A percentile compares a stretch with the other conserved stretches of the same genome.
Evolutionary conservation across 805 yeast species (phyloP).

Genomic region (Metschnikowia amazonensis): DNA sequence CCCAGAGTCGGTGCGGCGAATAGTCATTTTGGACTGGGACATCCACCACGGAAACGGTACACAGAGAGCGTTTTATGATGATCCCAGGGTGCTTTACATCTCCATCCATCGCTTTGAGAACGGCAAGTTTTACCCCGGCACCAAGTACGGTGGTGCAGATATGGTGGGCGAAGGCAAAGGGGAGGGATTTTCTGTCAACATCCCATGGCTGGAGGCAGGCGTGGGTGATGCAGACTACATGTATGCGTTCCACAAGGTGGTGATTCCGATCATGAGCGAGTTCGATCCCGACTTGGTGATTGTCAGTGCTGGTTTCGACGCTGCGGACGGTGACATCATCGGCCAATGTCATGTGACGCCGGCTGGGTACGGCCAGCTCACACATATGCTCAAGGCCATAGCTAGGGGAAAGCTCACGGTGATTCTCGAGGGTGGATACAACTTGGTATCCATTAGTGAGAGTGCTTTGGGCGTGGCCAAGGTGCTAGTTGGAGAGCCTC

Average conservation of each 20-base stretch:
- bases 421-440: slow-evolving; percentile 94
- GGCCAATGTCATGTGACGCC: slow-evolving; percentile 97
- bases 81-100: slow-evolving; percentile 85
- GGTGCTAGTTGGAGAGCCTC: slow-evolving; percentile 91
- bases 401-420: slow-evolving; percentile 89
- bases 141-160: slow-evolving; percentile 75
- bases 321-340: slow-evolving; percentile 96
- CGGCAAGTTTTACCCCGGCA: slow-evolving; percentile 93
- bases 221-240: slow-evolving; percentile 95
- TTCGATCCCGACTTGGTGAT: slow-evolving; percentile 91
- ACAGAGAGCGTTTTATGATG: slow-evolving; percentile 84
- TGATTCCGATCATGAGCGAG: slow-evolving; percentile 85
- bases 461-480: slow-evolving; percentile 92
- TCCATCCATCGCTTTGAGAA: slow-evolving; percentile 91
- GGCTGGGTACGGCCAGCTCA: slow-evolving; percentile 94
- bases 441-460: slow-evolving; percentile 81
- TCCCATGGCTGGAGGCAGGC: slow-evolving; percentile 92
- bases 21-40: slow-evolving; percentile 93
- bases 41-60: slow-evolving; percentile 99
- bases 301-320: slow-evolving; percentile 94
- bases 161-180: slow-evolving; percentile 85
- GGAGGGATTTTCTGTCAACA: slow-evolving; percentile 80
- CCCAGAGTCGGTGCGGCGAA: slow-evolving; percentile 83
- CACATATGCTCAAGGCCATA: slow-evolving; percentile 80
- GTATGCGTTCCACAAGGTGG: slow-evolving; percentile 80